phyloP scores from a whole-genome alignment of 2,329 filamentous ascomycete species.

The Seiridium unicorne region DNA sequence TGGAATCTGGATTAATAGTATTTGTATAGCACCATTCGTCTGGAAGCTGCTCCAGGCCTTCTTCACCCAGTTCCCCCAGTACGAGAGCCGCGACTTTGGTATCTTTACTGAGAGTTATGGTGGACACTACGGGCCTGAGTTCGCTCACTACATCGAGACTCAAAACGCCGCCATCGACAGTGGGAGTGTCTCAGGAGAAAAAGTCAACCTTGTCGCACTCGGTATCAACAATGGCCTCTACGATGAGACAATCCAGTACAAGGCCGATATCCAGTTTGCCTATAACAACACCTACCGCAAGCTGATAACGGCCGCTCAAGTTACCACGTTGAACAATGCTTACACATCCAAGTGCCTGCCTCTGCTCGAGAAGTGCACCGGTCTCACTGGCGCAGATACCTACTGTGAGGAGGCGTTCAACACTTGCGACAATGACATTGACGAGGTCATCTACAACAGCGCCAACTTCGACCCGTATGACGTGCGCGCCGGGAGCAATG shows the following conservation, averaged over 20 bases:
- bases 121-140: slow-evolving; percentile 58
- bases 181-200: slow-evolving; percentile 32
- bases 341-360: slow-evolving; percentile 36
- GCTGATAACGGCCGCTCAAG: slow-evolving; percentile 33
- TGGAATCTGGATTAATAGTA: not conserved
- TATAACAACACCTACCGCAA: slow-evolving; percentile 35
- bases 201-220: slow-evolving; percentile 29
- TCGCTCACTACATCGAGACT: slow-evolving; percentile 52
- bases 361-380: slow-evolving; percentile 33
- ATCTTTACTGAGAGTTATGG: slow-evolving; percentile 56
- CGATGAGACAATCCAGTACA: slow-evolving; percentile 19
- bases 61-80: slow-evolving; percentile 61
- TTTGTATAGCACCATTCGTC: slow-evolving; percentile 38
- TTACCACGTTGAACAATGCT: slow-evolving; percentile 26
- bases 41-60: slow-evolving; percentile 61
- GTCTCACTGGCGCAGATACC: slow-evolving; percentile 21
- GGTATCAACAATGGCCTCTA: slow-evolving; percentile 33
- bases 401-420: slow-evolving; percentile 31
- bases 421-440: slow-evolving; percentile 34
- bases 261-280: slow-evolving; percentile 27
- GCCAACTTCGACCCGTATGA: slow-evolving; percentile 27
- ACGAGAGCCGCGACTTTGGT: slow-evolving; percentile 56
- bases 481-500: slow-evolving; percentile 22
- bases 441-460: slow-evolving; percentile 26
- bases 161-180: slow-evolving; percentile 51